A percentile compares a stretch with the other conserved stretches of the same genome.
phyloP scores from a whole-genome alignment of 306 rosid genomes.

The Fagus sylvatica region DNA sequence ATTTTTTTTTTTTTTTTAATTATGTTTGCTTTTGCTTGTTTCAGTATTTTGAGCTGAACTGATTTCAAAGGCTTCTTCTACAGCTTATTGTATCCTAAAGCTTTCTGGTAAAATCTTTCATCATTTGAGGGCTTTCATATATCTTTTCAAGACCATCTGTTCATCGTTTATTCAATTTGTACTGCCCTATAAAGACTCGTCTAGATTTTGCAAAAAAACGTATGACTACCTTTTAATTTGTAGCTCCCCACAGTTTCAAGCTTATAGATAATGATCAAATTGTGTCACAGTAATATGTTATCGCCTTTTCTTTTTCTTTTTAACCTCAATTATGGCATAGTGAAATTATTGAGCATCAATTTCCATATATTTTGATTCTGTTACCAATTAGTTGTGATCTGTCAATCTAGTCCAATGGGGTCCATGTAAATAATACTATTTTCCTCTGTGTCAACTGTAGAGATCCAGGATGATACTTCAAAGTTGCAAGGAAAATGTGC shows the following conservation, averaged over 20 bases:
- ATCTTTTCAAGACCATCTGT: constrained; percentile 8
- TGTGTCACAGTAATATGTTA: background rate
- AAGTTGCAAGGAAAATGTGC: background rate
- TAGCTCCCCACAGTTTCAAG: background rate
- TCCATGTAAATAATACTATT: background rate
- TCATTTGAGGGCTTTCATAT: constrained; percentile 22
- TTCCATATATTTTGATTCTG: background rate
- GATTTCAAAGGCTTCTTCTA: constrained; percentile 25
- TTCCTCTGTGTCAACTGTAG: background rate
- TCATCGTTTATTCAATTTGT: background rate
- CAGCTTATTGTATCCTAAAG: constrained; percentile 15
- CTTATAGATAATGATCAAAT: background rate
- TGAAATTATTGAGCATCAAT: background rate
- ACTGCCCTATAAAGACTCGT: background rate
- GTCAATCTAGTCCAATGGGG: background rate
- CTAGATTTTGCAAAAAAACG: background rate
- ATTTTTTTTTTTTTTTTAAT: background rate
- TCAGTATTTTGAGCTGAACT: constrained; percentile 59
- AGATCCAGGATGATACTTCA: background rate
- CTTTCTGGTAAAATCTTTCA: constrained; percentile 25
- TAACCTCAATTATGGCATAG: background rate
- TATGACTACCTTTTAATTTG: background rate
- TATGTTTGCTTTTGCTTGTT: constrained; percentile 11
- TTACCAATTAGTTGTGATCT: background rate
- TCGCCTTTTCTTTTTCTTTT: background rate